Evolutionary conservation across 306 rosid species (phyloP), one percentile per base, ranked within the genome.

Genomic region (Fagus sylvatica): DNA sequence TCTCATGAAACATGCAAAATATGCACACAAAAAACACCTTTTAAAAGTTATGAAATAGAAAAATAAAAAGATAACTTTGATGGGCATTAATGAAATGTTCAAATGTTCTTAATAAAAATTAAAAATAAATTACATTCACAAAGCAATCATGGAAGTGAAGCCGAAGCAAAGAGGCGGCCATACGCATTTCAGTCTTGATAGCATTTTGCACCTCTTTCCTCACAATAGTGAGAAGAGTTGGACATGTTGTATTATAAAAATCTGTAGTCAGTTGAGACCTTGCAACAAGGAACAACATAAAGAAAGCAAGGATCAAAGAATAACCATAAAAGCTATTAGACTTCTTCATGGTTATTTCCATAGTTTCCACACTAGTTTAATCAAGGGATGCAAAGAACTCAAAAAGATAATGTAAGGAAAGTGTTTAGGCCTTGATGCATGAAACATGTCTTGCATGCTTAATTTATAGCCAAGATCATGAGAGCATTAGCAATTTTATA

Each of bases 141-240:
- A 92, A 94, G 89, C 98, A 94, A 77, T 94, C 97, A 71, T 94
- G 98, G 78, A 94, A 92, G 78, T 94, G 98, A 71, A 94, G 93
- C 11, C 98, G 97, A 80, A 90, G 78, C 87, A 94, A 83, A 30
- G 98, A 95, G 71, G 88, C 98, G 11, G 88, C 98, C 98, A 92
- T 95, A 75, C 98, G 70, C 88, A 74, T 89, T 75, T 95, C 98
- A 49, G 39, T 77, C 73, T 72, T 82, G 28, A 95, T 15, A 43
- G 98, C 98, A 17, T 70, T 88, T 49, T 19, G 33, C 53, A 92
- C 89, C 77, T 84, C 92, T 62, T 10, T 83, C n/a, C 93, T 85
- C 17, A 95, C 92, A 28, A 92, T 82, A 78, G 54, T 55, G 22
- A 54, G 56, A 61, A 95, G 75, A 12, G 79, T 73, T 11, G 98